Conservation (phyloP, 176 grass and related monocot species). For the Bromus sterilis region DNA sequence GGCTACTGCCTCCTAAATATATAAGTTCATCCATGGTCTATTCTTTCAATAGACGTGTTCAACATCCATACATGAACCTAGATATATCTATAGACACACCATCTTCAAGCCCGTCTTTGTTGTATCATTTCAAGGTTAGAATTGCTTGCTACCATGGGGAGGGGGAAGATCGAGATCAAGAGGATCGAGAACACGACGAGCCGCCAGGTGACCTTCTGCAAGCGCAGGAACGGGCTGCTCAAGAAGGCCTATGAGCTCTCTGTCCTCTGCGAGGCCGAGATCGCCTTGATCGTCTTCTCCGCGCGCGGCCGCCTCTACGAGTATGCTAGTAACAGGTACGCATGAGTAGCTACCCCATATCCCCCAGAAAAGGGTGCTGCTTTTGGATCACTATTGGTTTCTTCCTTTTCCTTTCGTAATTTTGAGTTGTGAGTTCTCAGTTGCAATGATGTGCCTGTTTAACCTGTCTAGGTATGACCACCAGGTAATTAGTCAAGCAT, state of each 20-base stretch:
- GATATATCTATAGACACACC: background rate
- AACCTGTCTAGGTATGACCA: background rate
- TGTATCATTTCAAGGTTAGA: background rate
- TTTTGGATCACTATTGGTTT: background rate
- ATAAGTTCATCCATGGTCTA: background rate
- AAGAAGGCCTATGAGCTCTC: constrained; percentile 9
- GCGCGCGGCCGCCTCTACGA: background rate
- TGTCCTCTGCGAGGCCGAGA: background rate
- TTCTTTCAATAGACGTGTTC: background rate
- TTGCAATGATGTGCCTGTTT: background rate
- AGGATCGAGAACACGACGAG: constrained; percentile 11
- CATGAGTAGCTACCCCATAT: background rate
- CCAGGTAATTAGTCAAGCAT: background rate
- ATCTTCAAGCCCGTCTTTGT: background rate
- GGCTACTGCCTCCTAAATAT: background rate
- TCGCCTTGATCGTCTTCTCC: constrained; percentile 12
- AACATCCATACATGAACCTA: background rate
- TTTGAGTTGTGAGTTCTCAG: background rate
- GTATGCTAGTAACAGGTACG: constrained; percentile 1
- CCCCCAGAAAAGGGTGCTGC: background rate
- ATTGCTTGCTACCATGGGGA: background rate
- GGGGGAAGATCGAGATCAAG: constrained; percentile 15
- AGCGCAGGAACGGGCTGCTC: constrained; percentile 6
- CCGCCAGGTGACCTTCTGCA: constrained; percentile 7
- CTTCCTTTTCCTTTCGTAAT: background rate